Base-by-base conservation (phyloP, 768 basidiomycete species). In the Postia placenta region DNA sequence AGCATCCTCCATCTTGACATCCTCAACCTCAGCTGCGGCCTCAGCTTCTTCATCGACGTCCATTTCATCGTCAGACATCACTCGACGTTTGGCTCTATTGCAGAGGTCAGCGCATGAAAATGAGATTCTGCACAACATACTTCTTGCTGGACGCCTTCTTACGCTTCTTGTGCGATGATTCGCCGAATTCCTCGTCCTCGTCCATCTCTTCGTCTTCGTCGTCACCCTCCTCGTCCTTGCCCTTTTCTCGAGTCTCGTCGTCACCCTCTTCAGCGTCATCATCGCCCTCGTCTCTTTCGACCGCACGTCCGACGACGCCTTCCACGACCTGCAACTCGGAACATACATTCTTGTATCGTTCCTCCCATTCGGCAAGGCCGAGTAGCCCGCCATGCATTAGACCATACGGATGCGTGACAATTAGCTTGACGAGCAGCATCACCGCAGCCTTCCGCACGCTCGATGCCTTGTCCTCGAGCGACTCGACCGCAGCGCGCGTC, bases 331-430 rank as follows among this genome's bases (percentile, higher is more conserved):
- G 75, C 55, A 97, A 65, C 60, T 94, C 79, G 30, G 69, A 70
- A 36, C 70, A 72, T 15, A 87, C 74, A 12, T 69, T 71, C 15
- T 78, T 69, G 61, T 92, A 93, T 35, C 87, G 73, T 22, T 72
- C 73, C 57, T 90, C 79, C 82, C 87, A 97, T 54, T 84, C 77
- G 1, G 74, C 73, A 7, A 83, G 67, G 45, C 82, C 79, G 44
- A 99, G 69, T 39, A 78, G 74, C 1, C 93, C 95, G 0, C 93
- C 95, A 59, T 94, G 83, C 69, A 87, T 76, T 14, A 81, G 58
- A 0, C 85, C 86, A 64, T 89, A 98, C 3, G 94, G 94, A 67
- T 99, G 94, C 0, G 94, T 97, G 49, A 75, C 50, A 41, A 98
- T 67, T 23, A 97, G 71, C 59, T 81, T 80, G 39, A 79, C 78